Evolutionary conservation across 2,329 filamentous ascomycete species (phyloP), one percentile per base, ranked within the genome.

Genomic region (Xylaria sp.): DNA sequence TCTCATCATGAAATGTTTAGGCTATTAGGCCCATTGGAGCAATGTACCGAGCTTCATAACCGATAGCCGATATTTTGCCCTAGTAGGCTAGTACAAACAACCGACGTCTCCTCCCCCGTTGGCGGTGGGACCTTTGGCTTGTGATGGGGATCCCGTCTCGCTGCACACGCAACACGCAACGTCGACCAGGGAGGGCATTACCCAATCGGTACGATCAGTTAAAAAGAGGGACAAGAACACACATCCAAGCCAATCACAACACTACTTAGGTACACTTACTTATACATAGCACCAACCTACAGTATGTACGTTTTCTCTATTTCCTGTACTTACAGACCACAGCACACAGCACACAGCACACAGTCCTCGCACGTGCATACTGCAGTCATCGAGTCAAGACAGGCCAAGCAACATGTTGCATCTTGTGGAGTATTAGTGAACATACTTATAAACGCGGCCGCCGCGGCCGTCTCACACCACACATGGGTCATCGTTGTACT

Each of bases 1-100:
- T n/a, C n/a, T n/a, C n/a, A n/a, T n/a, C n/a, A n/a, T 17, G 15
- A 46, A 9, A 23, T 61, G 53, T 57, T 62, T 58, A 62, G 59
- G 54, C 59, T 62, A 35, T 62, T 23, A 48, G 15, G 25, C 31
- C 31, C 44, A 57, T 47, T 58, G n/a, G n/a, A n/a, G n/a, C n/a
- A n/a, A n/a, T n/a, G n/a, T 65, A 51, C 63, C 60, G 60, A 60
- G 19, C 21, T 55, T 55, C 17, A 57, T 60, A 65, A 48, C 63
- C 63, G 60, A 54, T 58, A 53, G 43, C 47, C 58, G 41, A 44
- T 19, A 15, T 41, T 47, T 55, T 41, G 25, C 53, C 58, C 33
- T 31, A 33, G 33, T 44, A 33, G n/a, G n/a, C n/a, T n/a, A n/a
- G n/a, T 21, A 56, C 46, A 31, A 54, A 29, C 48, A 47, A 41